Evolutionary conservation across 371 early-diverging fungal species (phyloP), one percentile per base, ranked within the genome.

Genomic region (Actinomortierella ambigua): DNA sequence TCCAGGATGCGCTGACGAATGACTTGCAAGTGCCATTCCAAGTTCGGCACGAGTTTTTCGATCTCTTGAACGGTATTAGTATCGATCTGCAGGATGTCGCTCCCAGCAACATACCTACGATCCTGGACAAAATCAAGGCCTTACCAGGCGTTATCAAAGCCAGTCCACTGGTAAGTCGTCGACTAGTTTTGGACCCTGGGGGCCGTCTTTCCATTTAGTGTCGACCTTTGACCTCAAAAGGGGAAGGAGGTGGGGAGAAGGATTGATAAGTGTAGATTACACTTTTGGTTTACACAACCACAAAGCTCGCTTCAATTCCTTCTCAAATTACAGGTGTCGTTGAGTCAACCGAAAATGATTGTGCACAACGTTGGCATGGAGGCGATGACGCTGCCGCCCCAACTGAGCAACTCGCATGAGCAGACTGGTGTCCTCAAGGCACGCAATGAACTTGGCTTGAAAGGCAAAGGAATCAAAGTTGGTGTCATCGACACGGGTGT

Each of bases 381-480:
- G 15, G 55, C 65, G 0, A 22, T 58, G 3, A 58, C 58, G 3
- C 43, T 46, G 1, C 3, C 20, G 2, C 71, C 71, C 14, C 65
- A 70, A 27, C 43, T 70, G 1, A 70, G 65, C 49, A 70, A 65
- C 18, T 61, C 62, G 3, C 71, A 70, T 22, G 65, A 65, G 15
- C 65, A 58, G 11, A 70, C 71, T 1, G 65, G 71, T 13, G 62
- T 65, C 17, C 24, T 65, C 24, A 42, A 29, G 8, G 71, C 61
- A 17, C 65, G 71, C 2, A 43, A 62, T 29, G n/a, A 65, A 3
- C 61, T 61, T 20, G 14, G 41, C 2, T 47, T 85, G 27, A 81
- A 78, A 29, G 91, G 91, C 47, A 77, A 79, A 7, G 90, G 85
- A 0, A 69, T 88, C 68, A 87, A 84, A 55, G 81, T 89, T 26